Percentiles rank a stretch among this genome's conserved stretches.
These are phyloP conservation scores for Physcomitrellopsis africana DNA, from an alignment of 225 moss, liverwort and hornwort genomes.

Conservation along the genomic window DNA sequence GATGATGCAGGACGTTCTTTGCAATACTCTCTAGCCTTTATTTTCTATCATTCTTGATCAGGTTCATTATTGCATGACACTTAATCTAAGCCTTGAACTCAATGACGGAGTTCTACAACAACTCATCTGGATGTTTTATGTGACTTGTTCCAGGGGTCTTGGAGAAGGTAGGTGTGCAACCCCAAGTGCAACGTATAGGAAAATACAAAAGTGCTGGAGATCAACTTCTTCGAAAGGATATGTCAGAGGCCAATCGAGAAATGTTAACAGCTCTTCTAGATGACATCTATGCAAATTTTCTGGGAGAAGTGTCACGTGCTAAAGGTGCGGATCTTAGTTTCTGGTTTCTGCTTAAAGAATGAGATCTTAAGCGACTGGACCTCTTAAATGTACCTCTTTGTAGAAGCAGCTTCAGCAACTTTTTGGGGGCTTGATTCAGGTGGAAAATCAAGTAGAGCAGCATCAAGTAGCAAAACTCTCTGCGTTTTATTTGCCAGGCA, in stretches of 20 bases:
- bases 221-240: conserved; percentile 78
- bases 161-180: conserved; percentile 93
- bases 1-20: neutral
- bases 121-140: conserved; percentile 22
- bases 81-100: neutral
- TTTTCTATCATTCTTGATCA: neutral
- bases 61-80: conserved; percentile 6
- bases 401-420: neutral
- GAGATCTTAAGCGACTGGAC: neutral
- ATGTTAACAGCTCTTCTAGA: conserved; percentile 94
- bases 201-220: conserved; percentile 97
- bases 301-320: conserved; percentile 70
- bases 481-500: neutral
- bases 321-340: conserved; percentile 53
- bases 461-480: neutral
- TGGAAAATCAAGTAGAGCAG: neutral
- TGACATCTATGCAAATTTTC: conserved; percentile 85
- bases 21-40: neutral
- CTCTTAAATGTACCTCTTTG: conserved; percentile 8
- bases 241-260: conserved; percentile 98
- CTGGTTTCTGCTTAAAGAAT: neutral
- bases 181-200: conserved; percentile 93
- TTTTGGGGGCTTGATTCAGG: conserved; percentile 18
- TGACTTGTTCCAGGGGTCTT: conserved; percentile 67
- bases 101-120: neutral